Base-by-base conservation (phyloP, 345 rosid species). In the Carallia pectinifolia region DNA sequence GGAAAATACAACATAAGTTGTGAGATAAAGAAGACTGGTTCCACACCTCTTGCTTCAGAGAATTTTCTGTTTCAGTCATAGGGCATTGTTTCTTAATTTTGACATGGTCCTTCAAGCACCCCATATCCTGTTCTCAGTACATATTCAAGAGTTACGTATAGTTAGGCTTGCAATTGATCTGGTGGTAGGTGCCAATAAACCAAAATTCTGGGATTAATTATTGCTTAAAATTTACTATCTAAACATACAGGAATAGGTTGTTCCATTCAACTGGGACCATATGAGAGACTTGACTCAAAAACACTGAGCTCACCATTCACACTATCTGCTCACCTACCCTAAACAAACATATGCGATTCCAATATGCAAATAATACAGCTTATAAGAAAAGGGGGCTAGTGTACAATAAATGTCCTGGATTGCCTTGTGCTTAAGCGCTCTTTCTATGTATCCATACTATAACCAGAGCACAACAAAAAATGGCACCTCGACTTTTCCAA, bases 1-100 rank as follows among this genome's bases (percentile, higher is more conserved):
- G 39, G 64, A 68, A 62, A 16, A n/a, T 48, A 18, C 50, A 44
- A 10, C 10, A 61, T 58, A 34, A 58, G 44, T 4, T 23, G 29
- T 39, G 36, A 29, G 30, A 38, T 58, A 47, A 70, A 68, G 48
- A 63, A 75, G 55, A n/a, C 64, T 39, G 47, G 70, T 44, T 19
- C 64, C 81, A 73, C 61, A 95, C 99, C 98, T 95, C 98, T 79
- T 87, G 92, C 85, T 86, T 88, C 83, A 95, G 71, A 53, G 86
- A 89, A 73, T 65, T 73, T 68, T 85, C 88, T 64, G 79, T 86
- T 67, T 82, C 87, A 6, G 82, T 74, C 70, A 61, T 72, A 3
- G 85, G 84, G 59, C 67, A 81, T 3, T 80, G 81, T 39, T 82
- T 85, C 79, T 73, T 79, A 36, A 72, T 76, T 75, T 83, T 85